Evolutionary conservation across 331 rosid species (phyloP).

Genomic region (Telfairia occidentalis): DNA sequence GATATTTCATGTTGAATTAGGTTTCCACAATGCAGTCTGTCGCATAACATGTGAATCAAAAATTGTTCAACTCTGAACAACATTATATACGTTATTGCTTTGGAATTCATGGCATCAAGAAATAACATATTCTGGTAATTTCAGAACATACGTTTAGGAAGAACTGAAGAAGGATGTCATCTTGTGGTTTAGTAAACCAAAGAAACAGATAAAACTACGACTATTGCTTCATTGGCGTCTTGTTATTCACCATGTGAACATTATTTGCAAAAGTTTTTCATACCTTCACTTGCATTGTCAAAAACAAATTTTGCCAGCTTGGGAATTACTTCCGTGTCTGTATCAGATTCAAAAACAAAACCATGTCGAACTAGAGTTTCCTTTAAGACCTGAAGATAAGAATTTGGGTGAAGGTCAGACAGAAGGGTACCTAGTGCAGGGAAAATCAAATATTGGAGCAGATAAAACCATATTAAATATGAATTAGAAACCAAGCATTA

Average conservation of each 20-base stretch:
- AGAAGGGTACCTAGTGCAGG: conserved; percentile 12
- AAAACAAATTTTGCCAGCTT: conserved; percentile 89
- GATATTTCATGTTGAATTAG: background rate
- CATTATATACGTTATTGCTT: background rate
- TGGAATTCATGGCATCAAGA: background rate
- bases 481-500: background rate
- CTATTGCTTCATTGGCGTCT: background rate
- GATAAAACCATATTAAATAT: background rate
- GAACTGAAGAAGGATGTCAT: background rate
- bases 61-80: background rate
- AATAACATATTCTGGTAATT: background rate
- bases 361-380: conserved; percentile 74
- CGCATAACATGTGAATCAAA: background rate
- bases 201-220: background rate
- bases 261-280: conserved; percentile 1
- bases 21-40: background rate
- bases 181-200: background rate
- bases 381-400: conserved; percentile 64
- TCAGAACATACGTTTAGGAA: background rate
- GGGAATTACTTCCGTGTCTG: conserved; percentile 96
- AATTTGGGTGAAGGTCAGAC: conserved; percentile 1
- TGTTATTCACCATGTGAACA: background rate
- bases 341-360: conserved; percentile 79
- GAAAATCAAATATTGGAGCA: background rate
- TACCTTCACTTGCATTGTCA: conserved; percentile 81